A percentile compares a stretch with the other conserved stretches of the same genome.
Conservation (phyloP, 202 grass and related monocot species). For the Panicum virgatum region DNA sequence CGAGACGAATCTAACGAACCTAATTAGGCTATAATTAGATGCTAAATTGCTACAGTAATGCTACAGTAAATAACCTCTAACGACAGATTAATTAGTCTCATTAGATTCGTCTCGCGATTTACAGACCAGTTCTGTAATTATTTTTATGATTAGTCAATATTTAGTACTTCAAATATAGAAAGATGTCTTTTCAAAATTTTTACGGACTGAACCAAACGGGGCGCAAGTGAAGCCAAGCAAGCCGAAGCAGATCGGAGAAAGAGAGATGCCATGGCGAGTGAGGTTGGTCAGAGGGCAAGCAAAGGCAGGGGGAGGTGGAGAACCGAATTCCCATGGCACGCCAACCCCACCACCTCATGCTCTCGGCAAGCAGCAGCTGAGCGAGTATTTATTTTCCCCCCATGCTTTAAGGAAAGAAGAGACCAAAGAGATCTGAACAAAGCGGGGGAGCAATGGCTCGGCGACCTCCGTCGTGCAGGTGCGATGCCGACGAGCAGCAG, state of each 20-base stretch:
- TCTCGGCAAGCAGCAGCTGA: neutral
- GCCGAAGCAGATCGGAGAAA: constrained; percentile 38
- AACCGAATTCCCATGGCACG: constrained; percentile 49
- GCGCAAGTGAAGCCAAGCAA: constrained; percentile 39
- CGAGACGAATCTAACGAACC: too few relatives aligned
- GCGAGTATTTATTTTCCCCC: constrained; percentile 51
- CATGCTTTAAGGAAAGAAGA: constrained; percentile 69
- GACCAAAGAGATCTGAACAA: constrained; percentile 65
- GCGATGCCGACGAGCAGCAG: constrained; percentile 35
- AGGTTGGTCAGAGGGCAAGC: constrained; percentile 41
- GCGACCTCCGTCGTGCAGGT: constrained; percentile 35
- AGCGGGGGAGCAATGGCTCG: constrained; percentile 44
- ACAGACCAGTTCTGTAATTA: too few relatives aligned
- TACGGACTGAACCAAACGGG: too few relatives aligned
- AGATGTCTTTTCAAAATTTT: too few relatives aligned
- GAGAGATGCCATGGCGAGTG: neutral
- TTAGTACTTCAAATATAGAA: too few relatives aligned
- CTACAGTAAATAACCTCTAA: too few relatives aligned
- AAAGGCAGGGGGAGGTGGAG: constrained; percentile 24
- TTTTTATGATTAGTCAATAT: too few relatives aligned
- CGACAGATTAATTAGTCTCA: too few relatives aligned
- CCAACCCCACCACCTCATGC: constrained; percentile 46
- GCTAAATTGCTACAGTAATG: too few relatives aligned
- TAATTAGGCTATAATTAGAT: too few relatives aligned
- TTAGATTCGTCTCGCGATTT: too few relatives aligned